These are phyloP conservation scores for Pythium monospermum DNA, from an alignment of 352 stramenopile species.

Conservation along the genomic window DNA sequence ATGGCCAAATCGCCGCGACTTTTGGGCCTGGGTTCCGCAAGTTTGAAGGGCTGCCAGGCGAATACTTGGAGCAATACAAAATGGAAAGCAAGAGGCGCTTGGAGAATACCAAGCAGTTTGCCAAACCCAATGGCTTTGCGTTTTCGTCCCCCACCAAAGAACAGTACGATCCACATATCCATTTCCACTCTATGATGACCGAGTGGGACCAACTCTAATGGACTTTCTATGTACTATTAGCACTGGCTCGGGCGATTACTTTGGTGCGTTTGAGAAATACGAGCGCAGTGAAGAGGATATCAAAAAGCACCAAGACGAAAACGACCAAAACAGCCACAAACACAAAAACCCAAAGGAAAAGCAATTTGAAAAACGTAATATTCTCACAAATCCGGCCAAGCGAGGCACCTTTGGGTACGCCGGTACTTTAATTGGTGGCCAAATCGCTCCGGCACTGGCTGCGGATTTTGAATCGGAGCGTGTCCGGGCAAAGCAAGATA, in stretches of 20 bases:
- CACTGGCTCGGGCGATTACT: conserved; percentile 65
- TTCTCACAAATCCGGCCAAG: conserved; percentile 54
- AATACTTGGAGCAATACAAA: conserved; percentile 72
- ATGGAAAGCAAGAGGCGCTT: conserved; percentile 54
- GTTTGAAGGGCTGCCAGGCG: conserved; percentile 49
- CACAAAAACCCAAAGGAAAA: conserved; percentile 55
- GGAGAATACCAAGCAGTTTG: conserved; percentile 66
- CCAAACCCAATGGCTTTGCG: conserved; percentile 62
- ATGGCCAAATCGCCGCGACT: conserved; percentile 47
- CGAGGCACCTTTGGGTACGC: conserved; percentile 75
- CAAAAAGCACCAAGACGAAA: conserved; percentile 43
- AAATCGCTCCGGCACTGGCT: conserved; percentile 36
- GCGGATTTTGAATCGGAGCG: conserved; percentile 66
- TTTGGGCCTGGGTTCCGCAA: conserved; percentile 62
- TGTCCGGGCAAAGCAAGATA: conserved; percentile 22
- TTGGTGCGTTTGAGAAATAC: conserved; percentile 58
- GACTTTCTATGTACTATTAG: conserved; percentile 14
- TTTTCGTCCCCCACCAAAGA: conserved; percentile 59
- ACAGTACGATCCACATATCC: conserved; percentile 28
- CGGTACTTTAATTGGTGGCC: conserved; percentile 57
- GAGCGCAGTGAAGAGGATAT: conserved; percentile 61
- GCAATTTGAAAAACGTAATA: conserved; percentile 62
- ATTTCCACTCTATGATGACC: not conserved
- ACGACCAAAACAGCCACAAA: conserved; percentile 22
- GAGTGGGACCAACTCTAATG: not conserved